Conservation (phyloP, 352 stramenopile genomes). For the Phytopythium boreale region DNA sequence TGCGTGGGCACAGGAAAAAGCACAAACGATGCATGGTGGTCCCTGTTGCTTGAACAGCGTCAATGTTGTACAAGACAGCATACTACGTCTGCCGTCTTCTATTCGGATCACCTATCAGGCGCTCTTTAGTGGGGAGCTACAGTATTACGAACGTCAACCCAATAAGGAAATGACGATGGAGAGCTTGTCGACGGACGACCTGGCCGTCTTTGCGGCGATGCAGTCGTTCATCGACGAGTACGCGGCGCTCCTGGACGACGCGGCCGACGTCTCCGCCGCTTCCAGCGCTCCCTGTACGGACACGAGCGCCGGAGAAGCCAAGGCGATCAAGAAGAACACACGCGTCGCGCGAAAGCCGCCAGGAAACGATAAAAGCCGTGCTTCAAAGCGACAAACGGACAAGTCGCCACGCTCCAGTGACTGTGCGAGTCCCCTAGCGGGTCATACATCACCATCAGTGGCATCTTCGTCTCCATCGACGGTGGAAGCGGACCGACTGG, state of each 20-base stretch:
- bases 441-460: background rate
- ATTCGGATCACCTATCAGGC: too few species aligned
- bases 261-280: background rate
- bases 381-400: background rate
- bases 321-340: background rate
- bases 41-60: too few species aligned
- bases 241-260: background rate
- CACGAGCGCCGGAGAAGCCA: background rate
- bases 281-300: background rate
- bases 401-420: background rate
- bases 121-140: too few species aligned
- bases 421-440: background rate
- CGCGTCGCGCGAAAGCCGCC: background rate
- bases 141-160: background rate
- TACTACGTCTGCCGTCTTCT: too few species aligned
- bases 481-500: background rate
- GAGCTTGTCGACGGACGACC: background rate
- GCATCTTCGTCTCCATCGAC: background rate
- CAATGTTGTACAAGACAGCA: too few species aligned
- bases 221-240: constrained; percentile 7
- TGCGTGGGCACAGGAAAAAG: too few species aligned
- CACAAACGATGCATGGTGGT: too few species aligned
- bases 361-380: background rate
- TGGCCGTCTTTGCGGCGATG: background rate
- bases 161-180: background rate